These are phyloP conservation scores for Neophaeococcomyces aloes DNA, from an alignment of 2,329 filamentous ascomycete species.

Conservation along the genomic window DNA sequence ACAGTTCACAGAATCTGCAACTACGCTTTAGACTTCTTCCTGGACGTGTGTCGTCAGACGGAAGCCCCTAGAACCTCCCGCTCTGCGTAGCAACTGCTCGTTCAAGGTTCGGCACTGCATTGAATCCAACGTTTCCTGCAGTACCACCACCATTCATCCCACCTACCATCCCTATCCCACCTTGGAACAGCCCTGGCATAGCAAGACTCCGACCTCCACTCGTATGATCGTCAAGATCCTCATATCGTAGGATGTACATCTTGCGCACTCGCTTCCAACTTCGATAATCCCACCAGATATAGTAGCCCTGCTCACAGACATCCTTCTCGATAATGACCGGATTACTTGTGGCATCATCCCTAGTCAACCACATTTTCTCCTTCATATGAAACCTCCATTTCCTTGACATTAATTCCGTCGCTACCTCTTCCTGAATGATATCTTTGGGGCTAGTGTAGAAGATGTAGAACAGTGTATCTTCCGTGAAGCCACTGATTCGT, in stretches of 20 bases:
- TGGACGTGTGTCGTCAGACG: not conserved
- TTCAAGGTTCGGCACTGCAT: conserved; percentile 21
- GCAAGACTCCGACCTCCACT: conserved; percentile 14
- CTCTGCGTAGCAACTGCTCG: conserved; percentile 17
- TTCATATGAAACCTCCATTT: conserved; percentile 45
- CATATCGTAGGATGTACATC: conserved; percentile 40
- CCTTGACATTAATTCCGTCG: conserved; percentile 48
- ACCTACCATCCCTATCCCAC: conserved; percentile 3
- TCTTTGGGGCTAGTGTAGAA: conserved; percentile 59
- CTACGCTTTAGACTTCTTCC: no score
- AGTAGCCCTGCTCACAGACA: conserved; percentile 41
- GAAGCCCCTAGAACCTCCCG: conserved; percentile 12
- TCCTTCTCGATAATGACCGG: conserved; percentile 39
- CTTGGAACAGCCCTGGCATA: conserved; percentile 4
- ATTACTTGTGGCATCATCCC: conserved; percentile 37
- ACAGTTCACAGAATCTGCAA: no score
- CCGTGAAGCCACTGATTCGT: conserved; percentile 48
- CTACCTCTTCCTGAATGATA: conserved; percentile 55
- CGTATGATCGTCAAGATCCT: conserved; percentile 37
- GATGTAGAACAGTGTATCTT: conserved; percentile 58
- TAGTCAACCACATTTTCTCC: conserved; percentile 42
- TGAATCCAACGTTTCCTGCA: conserved; percentile 14
- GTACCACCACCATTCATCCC: conserved; percentile 3
- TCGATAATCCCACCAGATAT: conserved; percentile 40
- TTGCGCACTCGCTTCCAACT: conserved; percentile 42